Percentiles rank a stretch among this genome's conserved stretches.
phyloP scores from a whole-genome alignment of 495 filamentous ascomycete genomes.

The Daldinia bambusicola region DNA sequence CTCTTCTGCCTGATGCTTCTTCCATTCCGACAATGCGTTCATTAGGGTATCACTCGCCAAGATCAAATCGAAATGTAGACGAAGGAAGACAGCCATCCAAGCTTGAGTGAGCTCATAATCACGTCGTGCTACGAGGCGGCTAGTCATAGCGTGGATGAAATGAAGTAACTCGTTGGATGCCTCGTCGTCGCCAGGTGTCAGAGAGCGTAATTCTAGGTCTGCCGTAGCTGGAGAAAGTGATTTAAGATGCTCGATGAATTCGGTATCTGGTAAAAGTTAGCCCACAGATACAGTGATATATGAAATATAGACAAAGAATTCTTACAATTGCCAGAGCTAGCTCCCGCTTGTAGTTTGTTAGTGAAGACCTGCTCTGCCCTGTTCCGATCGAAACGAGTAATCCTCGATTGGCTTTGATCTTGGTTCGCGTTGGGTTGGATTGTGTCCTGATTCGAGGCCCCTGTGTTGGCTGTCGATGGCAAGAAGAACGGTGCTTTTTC shows the following conservation, averaged over 20 bases:
- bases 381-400: constrained; percentile 53
- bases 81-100: constrained; percentile 94
- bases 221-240: constrained; percentile 80
- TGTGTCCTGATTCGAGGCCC: constrained; percentile 41
- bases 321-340: constrained; percentile 63
- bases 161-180: constrained; percentile 61
- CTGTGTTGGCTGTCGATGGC: constrained; percentile 67
- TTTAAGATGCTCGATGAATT: constrained; percentile 81
- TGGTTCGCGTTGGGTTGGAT: constrained; percentile 30
- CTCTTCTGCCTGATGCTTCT: constrained; percentile 72
- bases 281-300: constrained; percentile 6
- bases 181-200: constrained; percentile 61
- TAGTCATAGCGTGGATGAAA: constrained; percentile 81
- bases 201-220: constrained; percentile 87
- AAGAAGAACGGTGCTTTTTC: constrained; percentile 98
- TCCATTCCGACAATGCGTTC: constrained; percentile 70
- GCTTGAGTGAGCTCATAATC: constrained; percentile 95
- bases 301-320: constrained; percentile 18
- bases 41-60: constrained; percentile 55
- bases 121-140: constrained; percentile 67
- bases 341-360: constrained; percentile 63
- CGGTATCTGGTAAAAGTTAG: constrained; percentile 52
- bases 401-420: constrained; percentile 48
- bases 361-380: constrained; percentile 67
- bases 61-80: constrained; percentile 70